These are phyloP conservation scores for Austroboletus novae-zelandiae DNA, from an alignment of 1,284 basidiomycete genomes.

Conservation along the genomic window DNA sequence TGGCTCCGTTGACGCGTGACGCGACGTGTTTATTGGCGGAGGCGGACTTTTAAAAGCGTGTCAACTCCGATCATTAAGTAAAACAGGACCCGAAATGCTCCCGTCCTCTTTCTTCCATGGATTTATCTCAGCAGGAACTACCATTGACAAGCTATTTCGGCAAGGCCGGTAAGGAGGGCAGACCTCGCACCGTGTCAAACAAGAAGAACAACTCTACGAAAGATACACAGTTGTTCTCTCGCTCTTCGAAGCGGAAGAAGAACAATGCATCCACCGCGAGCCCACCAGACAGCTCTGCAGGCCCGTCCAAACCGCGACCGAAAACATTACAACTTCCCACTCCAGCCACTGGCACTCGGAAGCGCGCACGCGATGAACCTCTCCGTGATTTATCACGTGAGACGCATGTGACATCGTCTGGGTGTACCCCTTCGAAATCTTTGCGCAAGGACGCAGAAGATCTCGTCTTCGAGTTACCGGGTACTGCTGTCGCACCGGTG, in stretches of 20 bases:
- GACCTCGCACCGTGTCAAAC: background rate
- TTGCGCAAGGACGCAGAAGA: background rate
- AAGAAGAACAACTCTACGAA: constrained; percentile 5
- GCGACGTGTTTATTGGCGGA: constrained; percentile 21
- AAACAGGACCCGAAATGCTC: background rate
- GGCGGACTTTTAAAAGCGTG: constrained; percentile 30
- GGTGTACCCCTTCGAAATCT: constrained; percentile 1
- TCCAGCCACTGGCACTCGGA: constrained; percentile 22
- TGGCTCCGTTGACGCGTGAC: constrained; percentile 26
- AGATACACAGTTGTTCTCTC: constrained; percentile 2
- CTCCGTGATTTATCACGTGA: background rate
- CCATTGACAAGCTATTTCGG: constrained; percentile 29
- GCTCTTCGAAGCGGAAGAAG: constrained; percentile 22
- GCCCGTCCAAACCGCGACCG: constrained; percentile 4
- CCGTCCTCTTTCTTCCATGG: constrained; percentile 21
- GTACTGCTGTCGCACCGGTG: constrained; percentile 9
- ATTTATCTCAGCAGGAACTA: constrained; percentile 34
- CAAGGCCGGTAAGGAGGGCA: constrained; percentile 9
- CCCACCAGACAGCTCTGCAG: background rate
- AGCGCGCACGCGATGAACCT: constrained; percentile 3
- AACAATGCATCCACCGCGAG: background rate
- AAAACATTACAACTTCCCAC: constrained; percentile 23
- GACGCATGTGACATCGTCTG: background rate
- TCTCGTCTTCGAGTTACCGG: background rate
- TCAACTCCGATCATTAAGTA: constrained; percentile 36